Conservation (phyloP, 1,139 yeast species). For the Kluyveromyces marxianus region DNA sequence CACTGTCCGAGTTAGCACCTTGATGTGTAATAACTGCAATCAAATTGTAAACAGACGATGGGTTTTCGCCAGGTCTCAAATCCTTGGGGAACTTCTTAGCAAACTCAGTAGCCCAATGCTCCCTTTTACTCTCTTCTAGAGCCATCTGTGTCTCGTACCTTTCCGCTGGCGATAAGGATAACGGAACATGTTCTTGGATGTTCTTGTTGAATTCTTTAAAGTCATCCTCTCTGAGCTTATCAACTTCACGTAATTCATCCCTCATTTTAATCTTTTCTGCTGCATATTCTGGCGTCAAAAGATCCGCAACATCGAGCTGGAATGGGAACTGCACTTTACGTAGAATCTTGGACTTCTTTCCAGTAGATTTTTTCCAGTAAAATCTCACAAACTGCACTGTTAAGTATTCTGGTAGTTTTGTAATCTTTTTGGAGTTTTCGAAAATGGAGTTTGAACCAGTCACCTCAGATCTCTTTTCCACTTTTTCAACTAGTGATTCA, state of each 20-base stretch:
- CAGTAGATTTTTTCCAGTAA: conserved; percentile 90
- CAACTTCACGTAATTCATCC: conserved; percentile 70
- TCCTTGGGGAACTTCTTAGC: conserved; percentile 31
- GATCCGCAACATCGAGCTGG: conserved; percentile 79
- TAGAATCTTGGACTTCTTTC: conserved; percentile 83
- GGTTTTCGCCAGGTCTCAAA: conserved; percentile 58
- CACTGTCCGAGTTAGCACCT: conserved; percentile 95
- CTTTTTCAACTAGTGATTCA: conserved; percentile 64
- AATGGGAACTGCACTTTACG: conserved; percentile 94
- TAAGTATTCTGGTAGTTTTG: conserved; percentile 77
- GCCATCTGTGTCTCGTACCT: conserved; percentile 32
- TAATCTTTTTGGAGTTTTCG: conserved; percentile 59
- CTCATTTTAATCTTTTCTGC: conserved; percentile 60
- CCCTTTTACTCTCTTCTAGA: conserved; percentile 29
- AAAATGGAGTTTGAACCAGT: conserved; percentile 66
- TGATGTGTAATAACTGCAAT: conserved; percentile 83
- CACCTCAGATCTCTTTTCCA: conserved; percentile 69
- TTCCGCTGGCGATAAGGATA: conserved; percentile 31
- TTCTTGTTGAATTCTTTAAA: conserved; percentile 70
- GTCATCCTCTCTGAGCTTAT: conserved; percentile 67
- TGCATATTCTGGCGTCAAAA: conserved; percentile 70
- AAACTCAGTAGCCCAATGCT: conserved; percentile 34
- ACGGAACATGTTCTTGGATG: conserved; percentile 34
- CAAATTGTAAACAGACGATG: conserved; percentile 80
- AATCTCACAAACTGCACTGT: conserved; percentile 91